Percentiles rank a stretch among this genome's conserved stretches.
Conservation (phyloP, 306 rosid genomes). For the Luffa acutangula region DNA sequence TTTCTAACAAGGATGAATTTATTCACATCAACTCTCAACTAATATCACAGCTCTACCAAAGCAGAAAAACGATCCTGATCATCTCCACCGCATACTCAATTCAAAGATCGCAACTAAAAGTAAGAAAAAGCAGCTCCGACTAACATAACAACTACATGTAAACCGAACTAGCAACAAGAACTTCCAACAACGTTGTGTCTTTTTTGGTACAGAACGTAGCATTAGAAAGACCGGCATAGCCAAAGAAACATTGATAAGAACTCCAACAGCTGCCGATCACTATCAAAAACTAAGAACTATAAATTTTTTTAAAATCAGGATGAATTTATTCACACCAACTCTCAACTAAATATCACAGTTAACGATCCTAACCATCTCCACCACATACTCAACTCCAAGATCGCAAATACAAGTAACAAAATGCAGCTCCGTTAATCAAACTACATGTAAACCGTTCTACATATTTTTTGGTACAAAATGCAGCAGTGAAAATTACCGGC, state of each 20-base stretch:
- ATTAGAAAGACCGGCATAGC: background rate
- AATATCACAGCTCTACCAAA: background rate
- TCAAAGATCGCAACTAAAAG: background rate
- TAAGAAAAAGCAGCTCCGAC: background rate
- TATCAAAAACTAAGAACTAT: background rate
- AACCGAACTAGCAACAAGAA: background rate
- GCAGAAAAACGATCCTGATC: background rate
- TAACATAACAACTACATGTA: background rate
- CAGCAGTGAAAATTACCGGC: background rate
- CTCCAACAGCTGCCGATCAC: background rate
- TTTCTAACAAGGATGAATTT: background rate
- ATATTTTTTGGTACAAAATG: background rate
- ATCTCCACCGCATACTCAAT: background rate
- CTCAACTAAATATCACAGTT: background rate
- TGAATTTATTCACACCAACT: background rate
- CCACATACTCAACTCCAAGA: background rate
- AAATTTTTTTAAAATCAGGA: background rate
- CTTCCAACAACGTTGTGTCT: background rate
- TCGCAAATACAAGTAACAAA: background rate
- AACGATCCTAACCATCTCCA: background rate
- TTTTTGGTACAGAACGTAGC: background rate
- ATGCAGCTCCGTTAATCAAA: background rate
- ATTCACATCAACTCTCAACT: background rate
- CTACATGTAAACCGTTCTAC: background rate
- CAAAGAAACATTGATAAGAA: background rate